Base-by-base conservation (phyloP, 1,139 yeast genomes). In the Debaryomycetaceae sp. region DNA sequence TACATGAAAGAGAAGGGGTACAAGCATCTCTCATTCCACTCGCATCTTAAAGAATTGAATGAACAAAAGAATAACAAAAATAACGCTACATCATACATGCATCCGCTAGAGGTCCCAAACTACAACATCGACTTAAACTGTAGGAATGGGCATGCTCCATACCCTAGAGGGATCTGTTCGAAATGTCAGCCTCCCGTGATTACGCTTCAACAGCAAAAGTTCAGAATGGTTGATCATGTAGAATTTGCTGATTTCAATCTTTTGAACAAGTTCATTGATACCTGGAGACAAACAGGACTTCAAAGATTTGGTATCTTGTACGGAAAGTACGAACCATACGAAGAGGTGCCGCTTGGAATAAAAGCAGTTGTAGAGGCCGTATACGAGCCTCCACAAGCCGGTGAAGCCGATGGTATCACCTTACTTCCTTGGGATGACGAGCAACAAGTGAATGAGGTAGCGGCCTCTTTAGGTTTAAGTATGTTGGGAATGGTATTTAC, bases 121-220 rank as follows among this genome's bases (percentile, higher is more conserved):
- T 93, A 77, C 62, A 62, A 66, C 36, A 87, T 93, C 31, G 74
- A 80, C 49, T 73, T 76, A 49, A 66, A 75, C 11, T 90, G 98
- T 59, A 77, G 76, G 1, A 76, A 81, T 38, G 97, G 97, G 0
- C 99, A 93, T 63, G 81, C 84, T 40, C 93, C 96, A 6, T 91
- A 96, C 86, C 98, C 99, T 1, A 77, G 73, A 44, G 97, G 98
- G 0, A 90, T 93, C 52, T 93, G 99, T 60, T 86, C 96, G n/a
- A 89, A 90, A 63, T 93, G 99, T 64, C 98, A 91, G 63, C 98
- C 99, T 0, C 83, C 96, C 1, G 95, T 97, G 0, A 89, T 95
- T 46, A 90, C 98, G 0, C 72, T 95, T 50, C 96, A 87, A 61
- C 91, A 84, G 61, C 99, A 95, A 63, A 75, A 78, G 40, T 95